A percentile compares a stretch with the other conserved stretches of the same genome.
Evolutionary conservation across 2,329 filamentous ascomycete species (phyloP).

Genomic region (Neonectria hederae): DNA sequence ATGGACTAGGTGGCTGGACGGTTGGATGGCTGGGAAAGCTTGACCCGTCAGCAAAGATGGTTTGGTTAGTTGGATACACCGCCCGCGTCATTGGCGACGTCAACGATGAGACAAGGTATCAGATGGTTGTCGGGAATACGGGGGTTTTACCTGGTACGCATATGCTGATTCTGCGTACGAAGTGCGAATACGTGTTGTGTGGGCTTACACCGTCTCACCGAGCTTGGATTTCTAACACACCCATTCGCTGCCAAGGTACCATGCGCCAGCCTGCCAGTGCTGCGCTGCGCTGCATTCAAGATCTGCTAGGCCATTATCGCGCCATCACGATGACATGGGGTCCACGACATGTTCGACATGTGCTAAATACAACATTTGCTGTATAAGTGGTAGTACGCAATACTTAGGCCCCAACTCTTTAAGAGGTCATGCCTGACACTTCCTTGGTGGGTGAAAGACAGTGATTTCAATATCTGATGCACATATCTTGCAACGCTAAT

Average conservation of each 20-base stretch:
- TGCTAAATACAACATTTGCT: neutral
- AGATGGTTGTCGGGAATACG: neutral
- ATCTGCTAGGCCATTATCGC: neutral
- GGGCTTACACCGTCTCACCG: neutral
- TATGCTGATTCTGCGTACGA: neutral
- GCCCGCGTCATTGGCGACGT: neutral
- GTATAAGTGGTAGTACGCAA: neutral
- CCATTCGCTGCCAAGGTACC: neutral
- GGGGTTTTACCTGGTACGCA: neutral
- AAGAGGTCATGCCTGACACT: neutral
- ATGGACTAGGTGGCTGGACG: neutral
- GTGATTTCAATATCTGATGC: neutral
- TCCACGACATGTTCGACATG: neutral
- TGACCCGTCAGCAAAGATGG: neutral
- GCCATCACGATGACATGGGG: neutral
- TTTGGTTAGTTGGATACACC: constrained; percentile 5
- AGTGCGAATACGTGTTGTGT: neutral
- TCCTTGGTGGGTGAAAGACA: neutral
- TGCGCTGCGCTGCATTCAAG: no score
- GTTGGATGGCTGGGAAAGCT: constrained; percentile 1
- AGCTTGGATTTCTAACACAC: neutral
- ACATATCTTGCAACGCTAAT: neutral
- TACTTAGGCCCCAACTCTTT: no score
- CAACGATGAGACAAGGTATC: constrained; percentile 1
- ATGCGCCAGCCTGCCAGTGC: neutral